Evolutionary conservation across 176 grass and related monocot genomes (phyloP), one percentile per base, ranked within the genome.

Genomic region (Aegilops sharonensis): DNA sequence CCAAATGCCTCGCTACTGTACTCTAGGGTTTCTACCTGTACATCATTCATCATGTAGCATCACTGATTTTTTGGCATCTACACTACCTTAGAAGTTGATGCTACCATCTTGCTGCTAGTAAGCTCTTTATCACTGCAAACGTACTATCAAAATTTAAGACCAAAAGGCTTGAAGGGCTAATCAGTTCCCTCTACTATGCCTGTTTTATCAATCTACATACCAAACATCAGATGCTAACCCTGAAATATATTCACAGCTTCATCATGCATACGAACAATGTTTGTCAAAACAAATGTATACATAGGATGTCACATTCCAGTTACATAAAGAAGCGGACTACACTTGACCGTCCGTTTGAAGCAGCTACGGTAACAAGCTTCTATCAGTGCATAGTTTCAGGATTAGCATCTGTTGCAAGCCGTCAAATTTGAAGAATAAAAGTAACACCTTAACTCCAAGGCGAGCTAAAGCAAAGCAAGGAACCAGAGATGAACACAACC

Each of bases 31-130:
- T 78, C 78, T 85, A 88, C 23, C 20, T 52, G 24, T 88, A 64
- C 24, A 64, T 78, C 77, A 88, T 65, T 85, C 78, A 79, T 68
- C 50, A 85, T 82, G 86, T 82, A 91, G 52, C 13, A 72, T 88
- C 78, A 82, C 10, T 85, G 54, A 65, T 72, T 72, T 82, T 56
- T 85, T 56, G 17, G 71, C 76, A 78, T 91, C 82, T 91, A 88
- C 32, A 85, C 90, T 88, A 91, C 90, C 78, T 91, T 81, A 91
- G 63, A 81, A 82, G 85, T 73, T 77, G 72, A 78, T 0, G 81
- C 89, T 88, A 91, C 23, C 78, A 85, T 70, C 81, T 85, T 77
- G 64, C 64, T 81, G 69, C 78, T 91, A 85, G 76, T 77, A 91
- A 81, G 52, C 69, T 86, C 48, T 81, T 88, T 91, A 88, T 47